phyloP scores from a whole-genome alignment of 371 early-diverging fungal genomes.

The Lichtheimia corymbifera region DNA sequence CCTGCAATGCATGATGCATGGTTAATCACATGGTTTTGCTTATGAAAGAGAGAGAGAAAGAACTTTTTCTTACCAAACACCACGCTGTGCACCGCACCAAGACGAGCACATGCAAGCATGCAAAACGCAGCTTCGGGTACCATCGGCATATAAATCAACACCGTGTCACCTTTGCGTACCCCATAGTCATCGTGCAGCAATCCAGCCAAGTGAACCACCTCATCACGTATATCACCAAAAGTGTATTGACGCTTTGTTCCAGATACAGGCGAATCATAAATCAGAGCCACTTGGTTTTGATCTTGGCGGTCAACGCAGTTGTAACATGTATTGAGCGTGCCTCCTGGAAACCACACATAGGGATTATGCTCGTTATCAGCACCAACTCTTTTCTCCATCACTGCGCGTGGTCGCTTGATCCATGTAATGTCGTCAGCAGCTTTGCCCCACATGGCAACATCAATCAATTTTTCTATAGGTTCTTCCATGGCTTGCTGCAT shows the following conservation, averaged over 20 bases:
- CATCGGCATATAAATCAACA: constrained; percentile 91
- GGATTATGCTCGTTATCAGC: constrained; percentile 25
- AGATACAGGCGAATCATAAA: constrained; percentile 78
- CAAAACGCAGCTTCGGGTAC: constrained; percentile 85
- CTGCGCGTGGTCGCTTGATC: constrained; percentile 32
- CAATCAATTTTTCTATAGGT: constrained; percentile 12
- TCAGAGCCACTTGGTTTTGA: constrained; percentile 65
- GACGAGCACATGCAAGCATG: constrained; percentile 89
- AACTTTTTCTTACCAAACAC: constrained; percentile 38
- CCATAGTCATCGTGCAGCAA: constrained; percentile 69
- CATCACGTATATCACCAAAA: constrained; percentile 69
- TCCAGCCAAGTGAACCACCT: constrained; percentile 77
- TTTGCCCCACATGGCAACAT: constrained; percentile 30
- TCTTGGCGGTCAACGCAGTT: constrained; percentile 92
- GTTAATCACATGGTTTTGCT: not conserved
- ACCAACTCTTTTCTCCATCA: constrained; percentile 15
- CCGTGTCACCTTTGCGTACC: constrained; percentile 79
- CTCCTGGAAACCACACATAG: constrained; percentile 70
- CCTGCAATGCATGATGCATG: constrained; percentile 45
- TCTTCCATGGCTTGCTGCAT: constrained; percentile 2
- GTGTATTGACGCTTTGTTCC: constrained; percentile 58
- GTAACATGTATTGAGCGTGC: constrained; percentile 86
- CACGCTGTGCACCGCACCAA: constrained; percentile 88
- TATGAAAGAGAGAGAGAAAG: not conserved
- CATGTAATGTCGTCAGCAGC: constrained; percentile 43